These are phyloP conservation scores for Arthromyces matolae DNA, from an alignment of 768 basidiomycete genomes.

Conservation along the genomic window DNA sequence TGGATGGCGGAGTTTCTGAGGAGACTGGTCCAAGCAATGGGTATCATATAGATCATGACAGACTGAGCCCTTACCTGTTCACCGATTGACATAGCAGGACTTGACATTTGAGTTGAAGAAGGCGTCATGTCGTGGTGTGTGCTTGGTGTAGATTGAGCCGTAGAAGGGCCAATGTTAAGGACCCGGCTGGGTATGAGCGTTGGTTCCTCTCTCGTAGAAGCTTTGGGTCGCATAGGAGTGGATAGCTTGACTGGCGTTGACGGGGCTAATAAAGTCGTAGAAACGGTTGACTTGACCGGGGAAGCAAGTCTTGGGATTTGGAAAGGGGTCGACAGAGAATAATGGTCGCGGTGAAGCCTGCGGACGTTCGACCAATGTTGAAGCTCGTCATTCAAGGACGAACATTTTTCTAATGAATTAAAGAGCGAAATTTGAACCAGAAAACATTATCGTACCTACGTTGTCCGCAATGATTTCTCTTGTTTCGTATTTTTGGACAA, in stretches of 20 bases:
- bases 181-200: too few relatives aligned
- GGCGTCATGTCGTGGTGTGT: constrained; percentile 12
- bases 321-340: constrained; percentile 49
- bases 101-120: constrained; percentile 20
- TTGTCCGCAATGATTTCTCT: constrained; percentile 44
- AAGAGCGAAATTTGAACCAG: background rate
- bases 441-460: constrained; percentile 42
- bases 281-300: constrained; percentile 7
- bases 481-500: constrained; percentile 35
- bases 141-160: constrained; percentile 14
- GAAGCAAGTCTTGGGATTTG: constrained; percentile 33
- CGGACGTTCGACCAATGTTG: constrained; percentile 51
- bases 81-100: constrained; percentile 23
- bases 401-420: constrained; percentile 36
- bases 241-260: constrained; percentile 12
- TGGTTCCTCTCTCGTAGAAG: too few relatives aligned
- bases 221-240: background rate
- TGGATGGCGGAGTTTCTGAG: constrained; percentile 65
- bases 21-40: constrained; percentile 20
- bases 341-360: constrained; percentile 49
- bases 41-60: background rate
- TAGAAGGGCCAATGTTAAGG: constrained; percentile 22
- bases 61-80: constrained; percentile 2
- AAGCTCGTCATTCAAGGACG: constrained; percentile 56
- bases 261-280: background rate